A percentile compares a stretch with the other conserved stretches of the same genome.
These are phyloP conservation scores for Corymbia maculata DNA, from an alignment of 345 rosid genomes.

Conservation along the genomic window DNA sequence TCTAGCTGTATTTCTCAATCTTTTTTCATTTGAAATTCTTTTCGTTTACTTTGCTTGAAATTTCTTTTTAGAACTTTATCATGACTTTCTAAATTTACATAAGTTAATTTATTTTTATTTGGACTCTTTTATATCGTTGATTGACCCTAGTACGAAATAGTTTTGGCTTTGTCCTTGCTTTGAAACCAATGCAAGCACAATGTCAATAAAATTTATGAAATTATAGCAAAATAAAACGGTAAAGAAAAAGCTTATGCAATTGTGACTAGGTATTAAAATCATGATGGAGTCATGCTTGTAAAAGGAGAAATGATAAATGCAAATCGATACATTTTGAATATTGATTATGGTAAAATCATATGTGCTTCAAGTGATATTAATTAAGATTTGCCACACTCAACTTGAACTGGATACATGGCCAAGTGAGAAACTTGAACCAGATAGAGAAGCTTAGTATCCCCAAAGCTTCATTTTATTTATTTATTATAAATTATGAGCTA, in stretches of 20 bases:
- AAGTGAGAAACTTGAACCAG: background rate
- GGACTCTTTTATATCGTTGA: too few species aligned
- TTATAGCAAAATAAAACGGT: background rate
- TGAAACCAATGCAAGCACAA: background rate
- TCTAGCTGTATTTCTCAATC: too few species aligned
- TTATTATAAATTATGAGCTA: too few species aligned
- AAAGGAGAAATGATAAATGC: background rate
- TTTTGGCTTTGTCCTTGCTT: background rate
- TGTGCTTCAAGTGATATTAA: background rate
- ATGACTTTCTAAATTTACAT: too few species aligned
- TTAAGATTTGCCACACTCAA: background rate
- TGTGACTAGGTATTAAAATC: too few species aligned
- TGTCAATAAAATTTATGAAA: background rate
- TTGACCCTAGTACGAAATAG: too few species aligned
- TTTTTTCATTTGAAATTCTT: too few species aligned
- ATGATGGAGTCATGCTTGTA: background rate
- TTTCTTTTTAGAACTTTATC: background rate
- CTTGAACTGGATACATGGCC: background rate
- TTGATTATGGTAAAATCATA: background rate
- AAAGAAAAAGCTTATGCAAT: background rate
- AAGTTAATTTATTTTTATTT: too few species aligned
- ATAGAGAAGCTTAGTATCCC: background rate
- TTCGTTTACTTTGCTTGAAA: background rate
- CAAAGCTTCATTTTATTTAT: background rate
- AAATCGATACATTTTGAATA: background rate